A percentile compares a stretch with the other conserved stretches of the same genome.
Evolutionary conservation across 305 asterid genomes (phyloP).

Genomic region (Solanum hybrid): DNA sequence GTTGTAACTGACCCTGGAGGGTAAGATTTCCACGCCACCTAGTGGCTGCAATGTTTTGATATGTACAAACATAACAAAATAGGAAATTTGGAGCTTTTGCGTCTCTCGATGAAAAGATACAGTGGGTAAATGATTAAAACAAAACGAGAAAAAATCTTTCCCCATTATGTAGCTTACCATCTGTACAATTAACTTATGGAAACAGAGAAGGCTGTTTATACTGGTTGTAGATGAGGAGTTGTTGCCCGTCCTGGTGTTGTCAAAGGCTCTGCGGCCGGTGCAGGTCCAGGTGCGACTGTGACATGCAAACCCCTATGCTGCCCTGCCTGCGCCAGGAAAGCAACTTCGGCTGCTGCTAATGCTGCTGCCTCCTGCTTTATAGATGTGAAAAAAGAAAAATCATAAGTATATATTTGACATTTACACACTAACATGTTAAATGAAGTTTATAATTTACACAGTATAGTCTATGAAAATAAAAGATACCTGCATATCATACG

Average conservation of each 20-base stretch:
- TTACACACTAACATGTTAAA: background rate
- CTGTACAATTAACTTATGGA: background rate
- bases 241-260: slow-evolving; percentile 9
- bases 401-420: background rate
- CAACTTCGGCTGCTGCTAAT: slow-evolving; percentile 37
- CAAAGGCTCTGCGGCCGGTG: slow-evolving; percentile 7
- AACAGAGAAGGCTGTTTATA: background rate
- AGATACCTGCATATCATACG: background rate
- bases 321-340: slow-evolving; percentile 39
- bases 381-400: background rate
- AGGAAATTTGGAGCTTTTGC: background rate
- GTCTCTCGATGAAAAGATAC: background rate
- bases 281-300: slow-evolving; percentile 22
- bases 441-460: background rate
- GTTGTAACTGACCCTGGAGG: background rate
- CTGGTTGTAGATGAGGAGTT: background rate
- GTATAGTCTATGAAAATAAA: background rate
- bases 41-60: background rate
- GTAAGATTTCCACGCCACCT: background rate
- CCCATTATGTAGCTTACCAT: background rate
- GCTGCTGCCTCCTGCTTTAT: slow-evolving; percentile 37
- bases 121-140: background rate
- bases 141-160: background rate
- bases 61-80: background rate
- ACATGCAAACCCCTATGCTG: slow-evolving; percentile 38